Evolutionary conservation across 768 basidiomycete genomes (phyloP).

Genomic region (Chlorophyllum brunneum): DNA sequence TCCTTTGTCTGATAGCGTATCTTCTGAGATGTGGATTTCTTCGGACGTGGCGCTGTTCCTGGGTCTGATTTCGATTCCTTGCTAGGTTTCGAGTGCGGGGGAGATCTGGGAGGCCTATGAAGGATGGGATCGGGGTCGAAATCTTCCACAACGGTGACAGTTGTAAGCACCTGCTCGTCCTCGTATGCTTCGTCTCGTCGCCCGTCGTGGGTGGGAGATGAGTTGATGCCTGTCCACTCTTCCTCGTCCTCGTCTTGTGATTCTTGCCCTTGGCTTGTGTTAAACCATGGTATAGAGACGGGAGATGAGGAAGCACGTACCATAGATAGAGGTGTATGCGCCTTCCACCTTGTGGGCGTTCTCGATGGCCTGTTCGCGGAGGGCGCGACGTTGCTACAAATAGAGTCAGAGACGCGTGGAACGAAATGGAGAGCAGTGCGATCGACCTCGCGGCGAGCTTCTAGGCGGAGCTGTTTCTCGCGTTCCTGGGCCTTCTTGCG

Average conservation of each 20-base stretch:
- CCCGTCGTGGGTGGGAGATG: constrained; percentile 26
- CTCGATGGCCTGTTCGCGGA: constrained; percentile 71
- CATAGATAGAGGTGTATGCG: constrained; percentile 56
- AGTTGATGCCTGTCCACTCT: constrained; percentile 44
- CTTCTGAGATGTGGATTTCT: constrained; percentile 15
- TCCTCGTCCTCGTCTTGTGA: constrained; percentile 30
- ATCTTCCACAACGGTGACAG: constrained; percentile 89
- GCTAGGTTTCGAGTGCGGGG: constrained; percentile 8
- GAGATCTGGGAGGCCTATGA: constrained; percentile 35
- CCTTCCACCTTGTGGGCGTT: constrained; percentile 78
- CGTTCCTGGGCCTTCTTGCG: constrained; percentile 70
- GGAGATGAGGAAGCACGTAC: constrained; percentile 26
- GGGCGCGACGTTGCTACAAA: constrained; percentile 67
- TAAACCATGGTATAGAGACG: constrained; percentile 15
- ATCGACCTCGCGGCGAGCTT: constrained; percentile 74
- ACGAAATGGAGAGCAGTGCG: constrained; percentile 7
- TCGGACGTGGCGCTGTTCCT: background rate
- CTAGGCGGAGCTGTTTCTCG: constrained; percentile 72
- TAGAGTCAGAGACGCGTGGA: constrained; percentile 15
- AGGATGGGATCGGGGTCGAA: constrained; percentile 71
- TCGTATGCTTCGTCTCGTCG: constrained; percentile 70
- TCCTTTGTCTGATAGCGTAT: constrained; percentile 18
- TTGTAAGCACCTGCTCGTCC: constrained; percentile 81
- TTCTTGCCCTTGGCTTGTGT: constrained; percentile 11
- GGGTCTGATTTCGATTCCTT: constrained; percentile 3